phyloP scores from a whole-genome alignment of 768 basidiomycete species.

The Pisolithus microcarpus region DNA sequence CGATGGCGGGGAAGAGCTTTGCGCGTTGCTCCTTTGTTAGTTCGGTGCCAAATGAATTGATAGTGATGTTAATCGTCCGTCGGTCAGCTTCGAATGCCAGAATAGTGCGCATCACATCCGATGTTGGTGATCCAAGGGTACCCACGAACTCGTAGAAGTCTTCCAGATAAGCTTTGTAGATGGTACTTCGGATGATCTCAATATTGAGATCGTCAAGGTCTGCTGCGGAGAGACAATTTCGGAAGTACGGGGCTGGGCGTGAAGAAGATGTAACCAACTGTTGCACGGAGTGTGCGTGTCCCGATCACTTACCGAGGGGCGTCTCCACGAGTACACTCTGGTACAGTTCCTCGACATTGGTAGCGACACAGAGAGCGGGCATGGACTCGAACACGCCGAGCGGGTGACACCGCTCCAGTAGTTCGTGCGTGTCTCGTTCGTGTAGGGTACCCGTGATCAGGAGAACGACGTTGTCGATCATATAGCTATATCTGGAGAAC shows the following conservation, averaged over 20 bases:
- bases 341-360: constrained; percentile 96
- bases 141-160: constrained; percentile 86
- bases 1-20: constrained; percentile 86
- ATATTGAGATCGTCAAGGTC: constrained; percentile 99
- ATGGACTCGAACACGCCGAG: constrained; percentile 96
- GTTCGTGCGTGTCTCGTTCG: constrained; percentile 94
- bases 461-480: constrained; percentile 99
- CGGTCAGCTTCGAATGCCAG: constrained; percentile 96
- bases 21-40: constrained; percentile 93
- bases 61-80: constrained; percentile 95
- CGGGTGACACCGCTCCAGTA: constrained; percentile 94
- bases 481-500: constrained; percentile 79
- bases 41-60: constrained; percentile 97
- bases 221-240: constrained; percentile 87
- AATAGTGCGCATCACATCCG: constrained; percentile 87
- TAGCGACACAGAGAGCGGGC: constrained; percentile 98
- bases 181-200: constrained; percentile 98
- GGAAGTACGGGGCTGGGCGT: constrained; percentile 82
- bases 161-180: constrained; percentile 98
- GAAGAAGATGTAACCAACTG: neutral
- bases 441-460: constrained; percentile 96
- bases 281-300: neutral
- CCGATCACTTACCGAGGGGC: constrained; percentile 69
- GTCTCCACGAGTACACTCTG: constrained; percentile 97
- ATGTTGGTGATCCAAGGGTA: constrained; percentile 76